Conservation (phyloP, 139 green algal species). For the Chlorella sp. region DNA sequence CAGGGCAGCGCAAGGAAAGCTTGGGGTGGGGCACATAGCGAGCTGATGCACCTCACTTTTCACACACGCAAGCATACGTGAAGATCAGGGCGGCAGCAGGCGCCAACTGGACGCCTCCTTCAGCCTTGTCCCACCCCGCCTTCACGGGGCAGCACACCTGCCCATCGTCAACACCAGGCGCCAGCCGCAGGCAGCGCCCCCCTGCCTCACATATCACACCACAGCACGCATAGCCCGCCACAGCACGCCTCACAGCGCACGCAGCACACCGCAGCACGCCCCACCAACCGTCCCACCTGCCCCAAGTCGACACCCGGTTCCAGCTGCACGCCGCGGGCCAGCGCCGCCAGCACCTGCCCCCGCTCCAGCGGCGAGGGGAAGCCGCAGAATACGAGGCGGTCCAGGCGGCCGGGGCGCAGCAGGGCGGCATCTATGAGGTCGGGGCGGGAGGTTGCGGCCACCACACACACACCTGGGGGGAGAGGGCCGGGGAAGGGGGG, state of each 20-base stretch:
- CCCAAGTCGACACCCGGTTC: conserved; percentile 55
- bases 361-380: conserved; percentile 62
- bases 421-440: conserved; percentile 94
- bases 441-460: conserved; percentile 92
- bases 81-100: no score
- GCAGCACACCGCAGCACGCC: not conserved
- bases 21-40: no score
- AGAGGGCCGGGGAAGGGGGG: not conserved
- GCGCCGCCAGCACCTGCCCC: conserved; percentile 52
- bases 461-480: conserved; percentile 83
- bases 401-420: conserved; percentile 87
- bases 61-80: no score
- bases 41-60: no score
- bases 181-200: not conserved
- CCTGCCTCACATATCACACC: not conserved
- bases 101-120: no score
- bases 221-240: not conserved
- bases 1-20: no score
- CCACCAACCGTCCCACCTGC: no score
- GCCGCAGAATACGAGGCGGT: conserved; percentile 74
- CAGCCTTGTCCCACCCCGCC: no score
- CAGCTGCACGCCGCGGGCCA: conserved; percentile 63
- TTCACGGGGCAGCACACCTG: no score
- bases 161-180: no score
- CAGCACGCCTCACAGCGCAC: not conserved